Evolutionary conservation across 495 filamentous ascomycete genomes (phyloP).

Genomic region (Peziza echinospora): DNA sequence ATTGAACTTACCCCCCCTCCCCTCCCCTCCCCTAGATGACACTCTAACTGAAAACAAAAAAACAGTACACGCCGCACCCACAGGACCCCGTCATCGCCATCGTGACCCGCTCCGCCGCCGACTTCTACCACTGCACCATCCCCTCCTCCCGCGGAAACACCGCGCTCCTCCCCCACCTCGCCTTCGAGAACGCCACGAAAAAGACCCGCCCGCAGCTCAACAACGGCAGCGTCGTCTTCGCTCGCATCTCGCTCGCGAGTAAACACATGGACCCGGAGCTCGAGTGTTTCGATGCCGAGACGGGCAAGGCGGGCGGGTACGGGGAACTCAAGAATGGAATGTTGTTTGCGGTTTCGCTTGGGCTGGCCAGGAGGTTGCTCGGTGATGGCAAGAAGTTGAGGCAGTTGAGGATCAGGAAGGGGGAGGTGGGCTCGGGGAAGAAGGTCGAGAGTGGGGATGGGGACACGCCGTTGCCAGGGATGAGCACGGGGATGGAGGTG

Average conservation of each 20-base stretch:
- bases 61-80: slow-evolving; percentile 54
- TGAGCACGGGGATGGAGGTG: slow-evolving; percentile 47
- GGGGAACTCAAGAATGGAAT: slow-evolving; percentile 74
- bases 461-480: no score
- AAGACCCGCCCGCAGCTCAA: slow-evolving; percentile 68
- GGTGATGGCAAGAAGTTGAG: slow-evolving; percentile 19
- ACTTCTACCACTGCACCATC: slow-evolving; percentile 53
- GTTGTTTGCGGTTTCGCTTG: slow-evolving; percentile 58
- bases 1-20: background rate
- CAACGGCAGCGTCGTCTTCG: slow-evolving; percentile 63
- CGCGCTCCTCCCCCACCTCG: slow-evolving; percentile 60
- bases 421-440: slow-evolving; percentile 37
- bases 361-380: slow-evolving; percentile 57
- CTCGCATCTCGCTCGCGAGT: slow-evolving; percentile 50
- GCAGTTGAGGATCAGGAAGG: slow-evolving; percentile 25
- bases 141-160: slow-evolving; percentile 25
- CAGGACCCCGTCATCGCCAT: slow-evolving; percentile 74
- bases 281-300: slow-evolving; percentile 64
- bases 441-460: slow-evolving; percentile 39
- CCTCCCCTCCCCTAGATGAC: background rate
- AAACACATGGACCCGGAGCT: slow-evolving; percentile 74
- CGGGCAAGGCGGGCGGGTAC: slow-evolving; percentile 73
- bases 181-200: slow-evolving; percentile 78
- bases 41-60: no score
- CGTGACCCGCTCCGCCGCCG: slow-evolving; percentile 48